phyloP scores from a whole-genome alignment of 306 rosid species.

The Prosopis cineraria region DNA sequence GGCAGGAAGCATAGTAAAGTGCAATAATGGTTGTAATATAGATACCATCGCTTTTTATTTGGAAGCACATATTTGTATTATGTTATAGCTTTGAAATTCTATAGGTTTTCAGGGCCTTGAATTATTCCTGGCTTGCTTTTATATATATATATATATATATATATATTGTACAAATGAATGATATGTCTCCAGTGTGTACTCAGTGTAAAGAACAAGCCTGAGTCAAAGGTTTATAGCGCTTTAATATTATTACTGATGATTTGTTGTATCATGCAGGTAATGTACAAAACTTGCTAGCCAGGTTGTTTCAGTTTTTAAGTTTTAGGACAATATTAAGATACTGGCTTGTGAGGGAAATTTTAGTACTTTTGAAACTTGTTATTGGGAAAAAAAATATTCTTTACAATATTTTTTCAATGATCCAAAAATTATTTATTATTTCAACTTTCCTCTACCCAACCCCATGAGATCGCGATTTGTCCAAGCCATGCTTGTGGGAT shows the following conservation, averaged over 20 bases:
- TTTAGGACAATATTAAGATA: background rate
- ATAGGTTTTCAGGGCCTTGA: constrained; percentile 40
- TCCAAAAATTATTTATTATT: no score
- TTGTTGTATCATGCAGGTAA: background rate
- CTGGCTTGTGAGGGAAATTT: no score
- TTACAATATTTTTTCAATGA: no score
- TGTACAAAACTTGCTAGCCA: background rate
- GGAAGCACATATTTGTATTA: constrained; percentile 25
- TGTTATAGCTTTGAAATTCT: constrained; percentile 34
- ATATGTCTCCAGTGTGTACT: background rate
- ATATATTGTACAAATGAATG: constrained; percentile 10
- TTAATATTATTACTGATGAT: background rate
- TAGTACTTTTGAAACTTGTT: no score
- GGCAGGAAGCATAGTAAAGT: constrained; percentile 38
- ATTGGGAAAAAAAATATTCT: no score
- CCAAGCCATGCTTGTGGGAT: no score
- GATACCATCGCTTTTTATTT: constrained; percentile 23
- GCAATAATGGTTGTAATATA: constrained; percentile 38
- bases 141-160: no score
- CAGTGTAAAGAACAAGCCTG: background rate
- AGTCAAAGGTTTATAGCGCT: background rate
- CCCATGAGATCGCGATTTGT: no score
- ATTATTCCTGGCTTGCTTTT: constrained; percentile 26
- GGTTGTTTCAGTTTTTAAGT: background rate
- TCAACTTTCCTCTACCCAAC: no score